A percentile compares a stretch with the other conserved stretches of the same genome.
Conservation (phyloP, 2,329 filamentous ascomycete species). For the Penicillium sp. region DNA sequence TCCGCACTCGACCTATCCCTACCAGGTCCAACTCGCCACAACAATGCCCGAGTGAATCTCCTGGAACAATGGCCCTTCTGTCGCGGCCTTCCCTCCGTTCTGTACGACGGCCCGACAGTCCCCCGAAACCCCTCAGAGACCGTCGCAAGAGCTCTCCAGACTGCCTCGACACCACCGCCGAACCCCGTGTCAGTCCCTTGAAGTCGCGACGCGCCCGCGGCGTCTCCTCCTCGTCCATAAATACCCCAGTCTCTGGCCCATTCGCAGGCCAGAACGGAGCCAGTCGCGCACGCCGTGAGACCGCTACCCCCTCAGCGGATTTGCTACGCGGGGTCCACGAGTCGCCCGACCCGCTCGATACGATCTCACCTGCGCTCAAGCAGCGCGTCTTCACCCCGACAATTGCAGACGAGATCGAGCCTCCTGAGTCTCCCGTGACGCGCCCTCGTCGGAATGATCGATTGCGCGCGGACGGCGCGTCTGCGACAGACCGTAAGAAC, state of each 20-base stretch:
- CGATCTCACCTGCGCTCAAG: constrained; percentile 21
- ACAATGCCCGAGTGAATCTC: constrained; percentile 22
- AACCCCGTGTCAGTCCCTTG: constrained; percentile 12
- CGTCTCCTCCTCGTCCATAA: constrained; percentile 17
- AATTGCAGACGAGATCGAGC: constrained; percentile 12
- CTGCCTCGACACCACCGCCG: constrained; percentile 30
- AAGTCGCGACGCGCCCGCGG: constrained; percentile 21
- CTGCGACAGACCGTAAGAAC: constrained; percentile 1
- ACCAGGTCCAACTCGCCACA: constrained; percentile 12
- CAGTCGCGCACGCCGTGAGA: constrained; percentile 11
- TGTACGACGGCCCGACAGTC: constrained; percentile 27
- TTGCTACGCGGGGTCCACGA: constrained; percentile 16
- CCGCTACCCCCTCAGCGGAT: constrained; percentile 12
- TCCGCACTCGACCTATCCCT: constrained; percentile 1
- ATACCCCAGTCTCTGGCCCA: constrained; percentile 17
- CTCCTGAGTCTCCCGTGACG: constrained; percentile 14
- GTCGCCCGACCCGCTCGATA: constrained; percentile 30
- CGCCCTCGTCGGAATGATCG: constrained; percentile 15
- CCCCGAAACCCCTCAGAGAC: background rate
- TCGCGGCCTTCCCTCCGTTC: constrained; percentile 36
- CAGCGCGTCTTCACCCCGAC: constrained; percentile 7
- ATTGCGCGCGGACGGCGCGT: background rate
- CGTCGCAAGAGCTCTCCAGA: constrained; percentile 37
- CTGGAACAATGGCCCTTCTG: constrained; percentile 34
- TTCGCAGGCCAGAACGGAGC: constrained; percentile 12